phyloP scores from a whole-genome alignment of 1,284 basidiomycete species.

The Ceratobasidium sp. region DNA sequence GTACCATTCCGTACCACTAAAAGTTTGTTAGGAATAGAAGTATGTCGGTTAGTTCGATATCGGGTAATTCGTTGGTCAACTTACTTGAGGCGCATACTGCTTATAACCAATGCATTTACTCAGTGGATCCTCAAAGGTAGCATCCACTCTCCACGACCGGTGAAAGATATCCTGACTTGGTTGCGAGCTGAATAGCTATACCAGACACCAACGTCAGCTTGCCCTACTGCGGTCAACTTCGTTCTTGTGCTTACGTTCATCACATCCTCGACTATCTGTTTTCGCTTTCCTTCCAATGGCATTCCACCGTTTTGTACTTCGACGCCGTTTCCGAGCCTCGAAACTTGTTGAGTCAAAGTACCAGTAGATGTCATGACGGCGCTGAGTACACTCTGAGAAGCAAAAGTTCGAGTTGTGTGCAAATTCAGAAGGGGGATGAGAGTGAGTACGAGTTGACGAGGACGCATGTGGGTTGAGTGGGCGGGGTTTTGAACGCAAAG shows the following conservation, averaged over 20 bases:
- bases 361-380: neutral
- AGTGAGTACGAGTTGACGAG: slow-evolving; percentile 25
- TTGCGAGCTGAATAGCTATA: slow-evolving; percentile 67
- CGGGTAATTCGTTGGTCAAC: slow-evolving; percentile 43
- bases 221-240: neutral
- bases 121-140: slow-evolving; percentile 72
- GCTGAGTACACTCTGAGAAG: slow-evolving; percentile 26
- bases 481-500: neutral
- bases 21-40: slow-evolving; percentile 13
- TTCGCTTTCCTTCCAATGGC: slow-evolving; percentile 56
- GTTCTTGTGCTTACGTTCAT: slow-evolving; percentile 59
- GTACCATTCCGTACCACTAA: slow-evolving; percentile 74
- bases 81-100: slow-evolving; percentile 70
- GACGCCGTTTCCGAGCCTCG: slow-evolving; percentile 31
- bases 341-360: slow-evolving; percentile 7
- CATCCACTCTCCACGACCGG: slow-evolving; percentile 70
- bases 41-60: neutral
- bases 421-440: slow-evolving; percentile 34
- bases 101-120: slow-evolving; percentile 65
- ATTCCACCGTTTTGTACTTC: slow-evolving; percentile 42
- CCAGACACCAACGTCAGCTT: neutral
- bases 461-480: slow-evolving; percentile 23
- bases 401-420: slow-evolving; percentile 29
- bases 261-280: slow-evolving; percentile 66
- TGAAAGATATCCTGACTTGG: slow-evolving; percentile 70